phyloP scores from a whole-genome alignment of 108 stramenopile species.

The Skeletonema costatum region DNA sequence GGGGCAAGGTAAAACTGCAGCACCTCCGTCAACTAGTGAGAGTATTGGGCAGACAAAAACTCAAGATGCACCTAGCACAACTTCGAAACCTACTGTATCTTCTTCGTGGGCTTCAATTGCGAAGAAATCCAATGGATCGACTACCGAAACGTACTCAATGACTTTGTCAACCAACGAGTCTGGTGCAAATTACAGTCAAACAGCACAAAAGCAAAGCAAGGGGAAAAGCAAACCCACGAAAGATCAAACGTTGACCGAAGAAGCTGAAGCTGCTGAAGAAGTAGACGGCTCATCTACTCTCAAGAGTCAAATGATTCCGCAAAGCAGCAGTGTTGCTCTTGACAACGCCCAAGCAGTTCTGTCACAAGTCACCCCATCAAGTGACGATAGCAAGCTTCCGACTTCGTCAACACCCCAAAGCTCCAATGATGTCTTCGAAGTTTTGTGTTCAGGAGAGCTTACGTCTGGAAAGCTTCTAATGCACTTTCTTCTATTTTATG shows the following conservation, averaged over 20 bases:
- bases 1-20: conserved; percentile 2
- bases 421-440: conserved; percentile 86
- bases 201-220: conserved; percentile 39
- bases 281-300: neutral
- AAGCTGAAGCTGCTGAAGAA: conserved; percentile 7
- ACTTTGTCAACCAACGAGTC: conserved; percentile 33
- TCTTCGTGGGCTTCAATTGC: conserved; percentile 75
- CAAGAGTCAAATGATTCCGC: conserved; percentile 17
- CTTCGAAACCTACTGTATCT: conserved; percentile 33
- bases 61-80: conserved; percentile 12
- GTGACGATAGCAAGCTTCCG: conserved; percentile 10
- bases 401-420: conserved; percentile 69
- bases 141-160: conserved; percentile 32
- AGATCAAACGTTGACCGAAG: conserved; percentile 1
- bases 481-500: conserved; percentile 88
- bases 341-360: conserved; percentile 15
- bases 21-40: conserved; percentile 1
- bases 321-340: conserved; percentile 14
- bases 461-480: conserved; percentile 85
- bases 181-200: conserved; percentile 21
- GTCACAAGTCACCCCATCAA: conserved; percentile 27
- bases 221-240: conserved; percentile 3
- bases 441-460: conserved; percentile 82
- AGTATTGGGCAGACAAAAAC: conserved; percentile 4
- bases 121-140: conserved; percentile 50